Percentiles rank a stretch among this genome's conserved stretches.
These are phyloP conservation scores for Rosa rugosa DNA, from an alignment of 306 rosid genomes.

Conservation along the genomic window DNA sequence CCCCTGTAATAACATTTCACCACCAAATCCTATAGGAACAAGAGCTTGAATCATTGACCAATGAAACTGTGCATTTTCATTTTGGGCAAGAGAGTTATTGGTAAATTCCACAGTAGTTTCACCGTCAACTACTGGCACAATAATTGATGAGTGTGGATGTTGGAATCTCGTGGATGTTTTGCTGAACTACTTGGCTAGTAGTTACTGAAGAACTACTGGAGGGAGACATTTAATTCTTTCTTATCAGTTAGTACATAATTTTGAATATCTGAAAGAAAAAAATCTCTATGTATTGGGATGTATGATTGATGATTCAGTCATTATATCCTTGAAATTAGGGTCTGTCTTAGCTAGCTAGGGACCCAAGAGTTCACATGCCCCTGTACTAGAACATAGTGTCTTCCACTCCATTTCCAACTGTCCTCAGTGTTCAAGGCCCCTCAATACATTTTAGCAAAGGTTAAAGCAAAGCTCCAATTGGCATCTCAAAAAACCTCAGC, in stretches of 20 bases:
- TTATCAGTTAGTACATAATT: slow-evolving; percentile 1
- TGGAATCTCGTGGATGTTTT: slow-evolving; percentile 9
- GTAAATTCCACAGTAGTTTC: background rate
- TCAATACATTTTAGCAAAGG: slow-evolving; percentile 4
- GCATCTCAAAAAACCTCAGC: slow-evolving; percentile 1
- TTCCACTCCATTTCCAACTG: slow-evolving; percentile 68
- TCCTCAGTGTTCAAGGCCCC: slow-evolving; percentile 22
- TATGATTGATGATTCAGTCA: slow-evolving; percentile 3
- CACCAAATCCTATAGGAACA: background rate
- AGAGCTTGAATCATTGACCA: background rate
- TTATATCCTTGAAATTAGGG: slow-evolving; percentile 16
- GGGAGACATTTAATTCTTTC: slow-evolving; percentile 9
- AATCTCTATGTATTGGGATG: background rate
- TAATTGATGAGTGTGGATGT: slow-evolving; percentile 11
- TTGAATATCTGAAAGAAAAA: background rate
- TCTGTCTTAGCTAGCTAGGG: slow-evolving; percentile 36
- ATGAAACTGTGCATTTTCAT: background rate
- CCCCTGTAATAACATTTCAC: background rate
- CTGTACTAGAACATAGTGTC: slow-evolving; percentile 24
- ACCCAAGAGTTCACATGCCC: slow-evolving; percentile 70
- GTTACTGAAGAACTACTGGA: too few relatives aligned
- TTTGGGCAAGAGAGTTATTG: background rate
- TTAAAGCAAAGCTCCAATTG: slow-evolving; percentile 28
- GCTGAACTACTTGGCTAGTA: background rate
- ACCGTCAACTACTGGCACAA: slow-evolving; percentile 4